A percentile compares a stretch with the other conserved stretches of the same genome.
These are phyloP conservation scores for Schoenoplectus triqueter DNA, from an alignment of 202 grass and related monocot species.

Conservation along the genomic window DNA sequence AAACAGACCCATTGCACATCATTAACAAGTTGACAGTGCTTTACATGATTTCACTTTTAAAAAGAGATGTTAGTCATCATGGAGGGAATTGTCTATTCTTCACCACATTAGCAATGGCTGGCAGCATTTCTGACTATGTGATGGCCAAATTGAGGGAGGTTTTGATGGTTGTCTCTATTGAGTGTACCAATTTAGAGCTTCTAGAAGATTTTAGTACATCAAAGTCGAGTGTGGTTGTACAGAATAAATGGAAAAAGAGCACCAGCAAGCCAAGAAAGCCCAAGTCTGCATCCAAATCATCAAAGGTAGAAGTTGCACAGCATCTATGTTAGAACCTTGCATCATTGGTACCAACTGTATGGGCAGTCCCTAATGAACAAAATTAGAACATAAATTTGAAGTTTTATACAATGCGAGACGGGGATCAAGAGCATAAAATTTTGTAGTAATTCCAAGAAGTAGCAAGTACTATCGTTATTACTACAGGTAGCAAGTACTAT, in stretches of 20 bases:
- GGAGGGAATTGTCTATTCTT: conserved; percentile 65
- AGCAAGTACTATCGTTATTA: neutral
- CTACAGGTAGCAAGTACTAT: neutral
- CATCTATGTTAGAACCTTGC: conserved; percentile 1
- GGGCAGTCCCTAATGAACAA: conserved; percentile 2
- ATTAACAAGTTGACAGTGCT: conserved; percentile 61
- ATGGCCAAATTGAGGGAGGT: conserved; percentile 64
- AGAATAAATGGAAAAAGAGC: conserved; percentile 90
- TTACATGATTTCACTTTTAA: conserved; percentile 69
- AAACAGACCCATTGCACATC: conserved; percentile 45
- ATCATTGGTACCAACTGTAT: neutral
- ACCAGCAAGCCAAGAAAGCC: conserved; percentile 65
- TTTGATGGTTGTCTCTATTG: conserved; percentile 70
- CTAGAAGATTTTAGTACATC: conserved; percentile 60
- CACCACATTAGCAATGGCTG: conserved; percentile 73
- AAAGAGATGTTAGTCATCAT: conserved; percentile 51
- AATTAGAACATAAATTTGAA: conserved; percentile 10
- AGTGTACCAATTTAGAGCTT: conserved; percentile 89
- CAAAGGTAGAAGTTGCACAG: conserved; percentile 46
- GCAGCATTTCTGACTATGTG: conserved; percentile 62
- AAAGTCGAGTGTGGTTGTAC: conserved; percentile 50
- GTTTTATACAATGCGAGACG: neutral
- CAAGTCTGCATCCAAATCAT: conserved; percentile 49
- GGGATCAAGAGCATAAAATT: conserved; percentile 21
- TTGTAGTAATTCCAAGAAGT: neutral